Evolutionary conservation across 2,329 filamentous ascomycete genomes (phyloP).

Genomic region (Claviceps africana): DNA sequence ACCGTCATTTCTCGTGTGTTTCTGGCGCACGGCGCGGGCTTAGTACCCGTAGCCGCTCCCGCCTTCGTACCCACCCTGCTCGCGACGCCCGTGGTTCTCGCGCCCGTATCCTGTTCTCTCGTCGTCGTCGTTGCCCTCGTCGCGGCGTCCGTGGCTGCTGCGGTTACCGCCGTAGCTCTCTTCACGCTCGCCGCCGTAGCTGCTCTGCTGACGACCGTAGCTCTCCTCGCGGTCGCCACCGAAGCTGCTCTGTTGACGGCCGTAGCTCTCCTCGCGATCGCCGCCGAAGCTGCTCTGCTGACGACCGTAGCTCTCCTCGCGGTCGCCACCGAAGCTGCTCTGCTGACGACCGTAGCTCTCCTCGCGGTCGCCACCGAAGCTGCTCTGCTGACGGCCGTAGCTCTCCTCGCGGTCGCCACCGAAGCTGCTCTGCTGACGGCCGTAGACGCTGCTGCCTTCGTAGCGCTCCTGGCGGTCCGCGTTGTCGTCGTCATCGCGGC

Average conservation of each 20-base stretch:
- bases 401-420: constrained; percentile 12
- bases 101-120: constrained; percentile 6
- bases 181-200: constrained; percentile 6
- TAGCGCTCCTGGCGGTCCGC: too few relatives aligned
- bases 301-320: constrained; percentile 4
- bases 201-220: constrained; percentile 4
- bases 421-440: too few relatives aligned
- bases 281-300: constrained; percentile 1
- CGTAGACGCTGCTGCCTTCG: too few relatives aligned
- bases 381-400: constrained; percentile 8
- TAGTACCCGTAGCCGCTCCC: constrained; percentile 7
- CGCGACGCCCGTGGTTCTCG: constrained; percentile 3
- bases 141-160: constrained; percentile 6
- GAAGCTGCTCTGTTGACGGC: not conserved
- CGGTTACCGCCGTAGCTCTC: not conserved
- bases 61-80: constrained; percentile 7
- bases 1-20: too few relatives aligned
- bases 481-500: constrained; percentile 5
- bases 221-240: not conserved
- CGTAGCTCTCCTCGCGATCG: constrained; percentile 2
- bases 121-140: constrained; percentile 2
- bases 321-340: constrained; percentile 7
- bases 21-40: not conserved
- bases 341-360: constrained; percentile 3
- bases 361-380: constrained; percentile 10